Evolutionary conservation across 768 basidiomycete species (phyloP).

Genomic region (Panellus pusillus): DNA sequence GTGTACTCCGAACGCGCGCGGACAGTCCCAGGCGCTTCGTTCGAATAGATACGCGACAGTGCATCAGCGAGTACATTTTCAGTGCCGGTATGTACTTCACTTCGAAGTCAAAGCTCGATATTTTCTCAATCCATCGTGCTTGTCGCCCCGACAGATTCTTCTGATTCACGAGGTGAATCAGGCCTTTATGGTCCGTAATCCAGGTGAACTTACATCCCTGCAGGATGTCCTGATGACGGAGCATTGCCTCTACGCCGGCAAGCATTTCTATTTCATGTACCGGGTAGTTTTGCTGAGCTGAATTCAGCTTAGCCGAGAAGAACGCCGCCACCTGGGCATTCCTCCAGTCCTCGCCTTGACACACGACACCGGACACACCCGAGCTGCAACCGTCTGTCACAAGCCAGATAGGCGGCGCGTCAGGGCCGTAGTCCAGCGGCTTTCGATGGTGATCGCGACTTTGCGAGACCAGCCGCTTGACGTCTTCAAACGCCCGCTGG

Average conservation of each 20-base stretch:
- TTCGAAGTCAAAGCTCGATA: slow-evolving; percentile 7
- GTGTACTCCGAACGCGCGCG: background rate
- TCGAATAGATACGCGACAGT: background rate
- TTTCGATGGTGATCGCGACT: background rate
- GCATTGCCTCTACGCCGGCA: slow-evolving; percentile 14
- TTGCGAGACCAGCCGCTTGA: background rate
- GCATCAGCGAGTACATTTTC: background rate
- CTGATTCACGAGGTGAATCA: slow-evolving; percentile 1
- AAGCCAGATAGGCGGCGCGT: background rate
- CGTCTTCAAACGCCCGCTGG: background rate
- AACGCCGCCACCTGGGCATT: slow-evolving; percentile 27
- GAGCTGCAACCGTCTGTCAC: background rate
- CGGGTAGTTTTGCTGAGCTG: slow-evolving; percentile 11
- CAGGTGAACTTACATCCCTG: slow-evolving; percentile 14
- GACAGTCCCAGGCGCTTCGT: background rate
- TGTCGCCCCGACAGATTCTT: background rate
- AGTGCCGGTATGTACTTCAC: slow-evolving; percentile 4
- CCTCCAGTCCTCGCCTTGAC: slow-evolving; percentile 21
- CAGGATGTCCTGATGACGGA: slow-evolving; percentile 13
- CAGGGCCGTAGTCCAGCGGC: background rate
- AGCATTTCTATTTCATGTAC: slow-evolving; percentile 22
- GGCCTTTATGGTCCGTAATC: slow-evolving; percentile 9
- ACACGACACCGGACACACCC: background rate
- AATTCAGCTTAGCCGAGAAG: slow-evolving; percentile 24
- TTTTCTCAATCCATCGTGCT: slow-evolving; percentile 14